Evolutionary conservation across 495 filamentous ascomycete genomes (phyloP).

Genomic region (Hypoxylon crocopeplum): DNA sequence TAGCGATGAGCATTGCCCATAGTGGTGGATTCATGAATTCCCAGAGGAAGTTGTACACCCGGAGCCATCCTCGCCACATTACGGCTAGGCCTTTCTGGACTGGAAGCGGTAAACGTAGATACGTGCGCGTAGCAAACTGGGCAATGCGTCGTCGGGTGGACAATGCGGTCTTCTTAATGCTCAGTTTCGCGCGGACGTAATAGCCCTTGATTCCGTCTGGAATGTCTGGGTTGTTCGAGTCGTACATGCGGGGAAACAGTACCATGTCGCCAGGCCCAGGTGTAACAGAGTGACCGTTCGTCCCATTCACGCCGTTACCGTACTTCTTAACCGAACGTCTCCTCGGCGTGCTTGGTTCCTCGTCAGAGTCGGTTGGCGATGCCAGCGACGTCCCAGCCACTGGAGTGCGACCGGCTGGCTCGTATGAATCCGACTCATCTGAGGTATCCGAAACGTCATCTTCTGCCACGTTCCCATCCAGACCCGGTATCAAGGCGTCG

Average conservation of each 20-base stretch:
- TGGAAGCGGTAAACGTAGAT: constrained; percentile 60
- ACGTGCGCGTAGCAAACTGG: constrained; percentile 28
- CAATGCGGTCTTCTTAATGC: constrained; percentile 40
- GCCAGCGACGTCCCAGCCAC: constrained; percentile 47
- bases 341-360: constrained; percentile 42
- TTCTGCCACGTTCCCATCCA: constrained; percentile 34
- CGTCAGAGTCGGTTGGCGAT: constrained; percentile 52
- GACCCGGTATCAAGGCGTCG: constrained; percentile 40
- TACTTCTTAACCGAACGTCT: constrained; percentile 30
- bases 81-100: constrained; percentile 61
- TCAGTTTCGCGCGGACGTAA: constrained; percentile 31
- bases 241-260: constrained; percentile 53
- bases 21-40: constrained; percentile 98
- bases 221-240: constrained; percentile 40
- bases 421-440: constrained; percentile 50
- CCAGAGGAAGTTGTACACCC: constrained; percentile 73
- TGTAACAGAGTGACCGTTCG: constrained; percentile 15
- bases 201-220: constrained; percentile 44
- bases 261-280: constrained; percentile 44
- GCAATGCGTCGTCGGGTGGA: constrained; percentile 44
- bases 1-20: constrained; percentile 92
- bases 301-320: constrained; percentile 4
- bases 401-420: constrained; percentile 57
- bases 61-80: constrained; percentile 48
- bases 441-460: constrained; percentile 25